Evolutionary conservation across 768 basidiomycete genomes (phyloP), one percentile per base, ranked within the genome.

Genomic region (Rhizopogon vesiculosus): DNA sequence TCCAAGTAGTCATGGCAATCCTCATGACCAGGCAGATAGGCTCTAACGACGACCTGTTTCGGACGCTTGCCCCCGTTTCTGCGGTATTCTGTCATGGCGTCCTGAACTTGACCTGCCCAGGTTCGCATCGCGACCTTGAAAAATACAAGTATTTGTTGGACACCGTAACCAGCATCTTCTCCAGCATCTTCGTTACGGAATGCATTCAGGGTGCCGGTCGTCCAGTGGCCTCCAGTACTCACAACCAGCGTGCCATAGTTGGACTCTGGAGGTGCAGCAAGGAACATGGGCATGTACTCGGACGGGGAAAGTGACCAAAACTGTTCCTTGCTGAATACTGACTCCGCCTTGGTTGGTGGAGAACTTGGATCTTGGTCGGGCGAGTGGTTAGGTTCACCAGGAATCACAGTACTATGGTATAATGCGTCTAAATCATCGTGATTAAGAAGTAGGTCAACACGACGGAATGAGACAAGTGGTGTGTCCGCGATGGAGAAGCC

Each of bases 171-270:
- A 1, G 69, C 71, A 25, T 67, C 57, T 0, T 67, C 62, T 7
- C 68, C 69, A 1, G 55, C 64, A 1, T 54, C 61, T 6, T 72
- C 65, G 53, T 76, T 67, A 8, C 64, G 66, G 51, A 76, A 74
- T 2, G 73, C 78, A 7, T 67, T 64, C 63, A 87, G 78, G 22
- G 83, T 61, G 0, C 76, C 78, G 5, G 80, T 79, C 1, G 84
- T 87, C 86, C 86, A 88, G 64, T 87, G 86, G 0, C 85, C 86
- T 3, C 71, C 86, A 0, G 86, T 87, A 67, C 77, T 84, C 28
- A 81, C 78, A 55, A 88, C 62, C 66, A 88, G 71, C 9, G 84
- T 86, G 42, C 77, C 76, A 65, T 85, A 88, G 59, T 82, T 80
- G 6, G 65, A 76, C 18, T 74, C 60, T 3, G 83, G 83, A 0